Conservation (phyloP, 2,329 filamentous ascomycete genomes). For the Epichloe brachyelytri region DNA sequence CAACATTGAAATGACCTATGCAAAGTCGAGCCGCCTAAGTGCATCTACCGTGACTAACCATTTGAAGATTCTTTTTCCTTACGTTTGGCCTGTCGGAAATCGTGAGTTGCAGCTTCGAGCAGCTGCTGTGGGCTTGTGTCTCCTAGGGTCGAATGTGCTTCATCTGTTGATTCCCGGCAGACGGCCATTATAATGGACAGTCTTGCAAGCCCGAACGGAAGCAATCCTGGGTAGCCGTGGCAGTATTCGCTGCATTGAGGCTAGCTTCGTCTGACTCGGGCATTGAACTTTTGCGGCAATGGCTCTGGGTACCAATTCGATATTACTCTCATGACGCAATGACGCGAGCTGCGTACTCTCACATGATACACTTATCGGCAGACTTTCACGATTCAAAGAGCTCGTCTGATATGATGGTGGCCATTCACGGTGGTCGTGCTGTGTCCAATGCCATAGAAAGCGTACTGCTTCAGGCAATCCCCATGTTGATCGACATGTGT, state of each 20-base stretch:
- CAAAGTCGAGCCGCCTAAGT: not conserved
- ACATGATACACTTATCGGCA: slow-evolving; percentile 46
- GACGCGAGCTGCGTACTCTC: slow-evolving; percentile 41
- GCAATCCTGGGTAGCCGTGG: slow-evolving; percentile 37
- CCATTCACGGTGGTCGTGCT: slow-evolving; percentile 39
- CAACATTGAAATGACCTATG: no score
- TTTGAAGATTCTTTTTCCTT: slow-evolving; percentile 60
- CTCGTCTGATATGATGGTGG: slow-evolving; percentile 44
- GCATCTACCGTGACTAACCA: not conserved
- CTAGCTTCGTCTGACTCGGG: slow-evolving; percentile 42
- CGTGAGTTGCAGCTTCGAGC: slow-evolving; percentile 54
- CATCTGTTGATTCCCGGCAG: slow-evolving; percentile 70
- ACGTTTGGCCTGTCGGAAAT: slow-evolving; percentile 63
- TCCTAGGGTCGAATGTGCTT: slow-evolving; percentile 57
- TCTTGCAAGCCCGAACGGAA: slow-evolving; percentile 30
- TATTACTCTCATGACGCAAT: slow-evolving; percentile 42
- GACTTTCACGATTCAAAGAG: slow-evolving; percentile 50
- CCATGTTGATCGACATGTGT: slow-evolving; percentile 46
- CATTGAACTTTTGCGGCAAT: slow-evolving; percentile 37
- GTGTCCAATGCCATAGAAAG: slow-evolving; percentile 45
- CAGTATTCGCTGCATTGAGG: slow-evolving; percentile 37
- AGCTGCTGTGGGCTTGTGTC: slow-evolving; percentile 50
- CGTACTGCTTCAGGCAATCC: slow-evolving; percentile 43
- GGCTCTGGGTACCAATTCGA: slow-evolving; percentile 46
- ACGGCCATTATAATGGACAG: slow-evolving; percentile 67